Conservation (phyloP, 768 basidiomycete species). For the Lepiota subincarnata region DNA sequence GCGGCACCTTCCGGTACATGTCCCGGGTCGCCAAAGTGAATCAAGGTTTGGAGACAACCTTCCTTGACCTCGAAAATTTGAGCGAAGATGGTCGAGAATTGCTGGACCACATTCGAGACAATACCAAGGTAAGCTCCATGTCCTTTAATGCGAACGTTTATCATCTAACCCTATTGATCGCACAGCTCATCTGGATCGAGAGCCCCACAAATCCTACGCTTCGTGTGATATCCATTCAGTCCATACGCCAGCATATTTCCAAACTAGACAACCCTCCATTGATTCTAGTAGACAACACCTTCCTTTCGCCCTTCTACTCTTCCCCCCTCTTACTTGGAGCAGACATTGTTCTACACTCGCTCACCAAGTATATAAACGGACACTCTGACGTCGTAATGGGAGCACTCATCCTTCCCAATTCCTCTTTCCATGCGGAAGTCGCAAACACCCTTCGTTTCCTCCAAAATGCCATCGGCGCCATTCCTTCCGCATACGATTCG, state of each 20-base stretch:
- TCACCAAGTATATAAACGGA: constrained; percentile 92
- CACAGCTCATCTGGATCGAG: constrained; percentile 92
- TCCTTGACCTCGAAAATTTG: constrained; percentile 73
- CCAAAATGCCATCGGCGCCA: constrained; percentile 84
- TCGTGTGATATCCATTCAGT: constrained; percentile 74
- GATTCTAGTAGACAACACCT: constrained; percentile 92
- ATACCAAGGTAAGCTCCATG: constrained; percentile 67
- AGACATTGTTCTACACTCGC: constrained; percentile 78
- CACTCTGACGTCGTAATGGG: constrained; percentile 95
- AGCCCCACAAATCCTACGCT: constrained; percentile 94
- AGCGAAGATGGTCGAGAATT: constrained; percentile 53
- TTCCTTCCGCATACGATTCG: constrained; percentile 82
- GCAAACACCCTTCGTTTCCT: constrained; percentile 70
- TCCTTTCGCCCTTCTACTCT: constrained; percentile 87
- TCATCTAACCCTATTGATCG: background rate
- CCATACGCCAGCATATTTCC: constrained; percentile 46
- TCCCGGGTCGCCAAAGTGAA: constrained; percentile 55
- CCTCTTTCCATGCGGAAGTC: constrained; percentile 40
- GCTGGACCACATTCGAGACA: constrained; percentile 57
- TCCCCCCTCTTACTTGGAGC: constrained; percentile 84
- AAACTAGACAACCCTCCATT: constrained; percentile 58
- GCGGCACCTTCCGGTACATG: constrained; percentile 88
- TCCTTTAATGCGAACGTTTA: background rate
- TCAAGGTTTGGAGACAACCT: constrained; percentile 69
- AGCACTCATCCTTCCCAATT: constrained; percentile 60